Evolutionary conservation across 2,329 filamentous ascomycete species (phyloP), one percentile per base, ranked within the genome.

Genomic region (Exophiala sp.): DNA sequence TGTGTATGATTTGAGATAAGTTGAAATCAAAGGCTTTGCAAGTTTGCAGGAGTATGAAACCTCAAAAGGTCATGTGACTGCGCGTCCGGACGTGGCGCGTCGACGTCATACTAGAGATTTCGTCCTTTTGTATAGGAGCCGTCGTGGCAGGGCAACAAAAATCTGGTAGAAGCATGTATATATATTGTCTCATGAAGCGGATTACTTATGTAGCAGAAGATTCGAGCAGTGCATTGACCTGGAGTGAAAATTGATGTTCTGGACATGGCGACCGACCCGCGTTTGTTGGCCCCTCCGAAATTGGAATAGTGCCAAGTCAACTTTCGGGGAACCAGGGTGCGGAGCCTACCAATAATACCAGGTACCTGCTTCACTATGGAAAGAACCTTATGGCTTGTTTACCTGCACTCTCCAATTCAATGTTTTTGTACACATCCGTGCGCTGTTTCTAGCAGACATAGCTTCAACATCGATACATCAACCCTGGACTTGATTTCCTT

Each of bases 401-500:
- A 24, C 41, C 41, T 43, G 41, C 41, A 43, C 21, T 29, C 51
- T 44, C n/a, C 29, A 39, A 21, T 32, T 46, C 45, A 54, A 54
- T 52, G 52, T 58, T 54, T 50, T 57, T 43, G 41, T 43, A 43
- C 41, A 43, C 41, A 43, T 29, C 41, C 41, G 41, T 43, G 41
- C 41, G 21, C 45, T 48, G 29, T 48, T 16, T 39, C 11, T 42
- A 42, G 18, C 45, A 29, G 45, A 43, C 54, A 57, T 60, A 60
- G 54, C 54, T 55, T 60, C 54, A 52, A 48, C 57, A 60, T 60
- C 43, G 49, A 55, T 60, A 60, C 54, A 29, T 46, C 48, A 47
- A 18, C 36, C 40, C 38, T 34, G 32, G 42, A 39, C 48, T 34
- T 63, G 53, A 21, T 48, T 48, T 54, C 32, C 47, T 48, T 44